A percentile compares a stretch with the other conserved stretches of the same genome.
Evolutionary conservation across 192 early-diverging fungal species (phyloP).

Genomic region (Geosiphon pyriformis): DNA sequence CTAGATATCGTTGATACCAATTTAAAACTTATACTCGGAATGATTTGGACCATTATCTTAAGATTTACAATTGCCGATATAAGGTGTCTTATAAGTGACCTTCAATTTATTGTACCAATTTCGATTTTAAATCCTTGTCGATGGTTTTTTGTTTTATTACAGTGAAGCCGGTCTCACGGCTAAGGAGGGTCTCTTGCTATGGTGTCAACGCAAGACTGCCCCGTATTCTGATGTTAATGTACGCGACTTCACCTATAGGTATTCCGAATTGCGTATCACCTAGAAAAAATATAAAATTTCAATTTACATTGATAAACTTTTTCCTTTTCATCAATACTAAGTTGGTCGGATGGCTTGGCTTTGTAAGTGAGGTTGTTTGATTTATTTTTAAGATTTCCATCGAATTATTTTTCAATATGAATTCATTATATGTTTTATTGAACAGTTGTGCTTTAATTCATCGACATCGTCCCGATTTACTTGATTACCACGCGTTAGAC

Average conservation of each 20-base stretch:
- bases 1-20: conserved; percentile 91
- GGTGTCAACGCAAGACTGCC: conserved; percentile 95
- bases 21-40: conserved; percentile 85
- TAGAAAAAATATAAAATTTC: neutral
- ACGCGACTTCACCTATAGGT: conserved; percentile 76
- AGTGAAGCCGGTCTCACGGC: conserved; percentile 93
- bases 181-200: conserved; percentile 92
- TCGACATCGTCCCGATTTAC: conserved; percentile 90
- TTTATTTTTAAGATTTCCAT: neutral
- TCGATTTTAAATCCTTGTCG: no score
- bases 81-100: conserved; percentile 41
- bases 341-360: conserved; percentile 92
- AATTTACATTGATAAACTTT: neutral
- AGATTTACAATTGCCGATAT: conserved; percentile 95
- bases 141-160: conserved; percentile 6
- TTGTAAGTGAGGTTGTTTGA: conserved; percentile 49
- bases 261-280: neutral
- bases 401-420: neutral
- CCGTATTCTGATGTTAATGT: conserved; percentile 87
- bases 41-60: conserved; percentile 97
- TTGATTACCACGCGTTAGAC: conserved; percentile 84
- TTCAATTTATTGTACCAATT: neutral
- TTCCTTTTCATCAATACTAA: conserved; percentile 18
- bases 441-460: conserved; percentile 89
- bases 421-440: neutral